These are phyloP conservation scores for Phytopythium kandeliae DNA, from an alignment of 352 stramenopile species.

Conservation along the genomic window DNA sequence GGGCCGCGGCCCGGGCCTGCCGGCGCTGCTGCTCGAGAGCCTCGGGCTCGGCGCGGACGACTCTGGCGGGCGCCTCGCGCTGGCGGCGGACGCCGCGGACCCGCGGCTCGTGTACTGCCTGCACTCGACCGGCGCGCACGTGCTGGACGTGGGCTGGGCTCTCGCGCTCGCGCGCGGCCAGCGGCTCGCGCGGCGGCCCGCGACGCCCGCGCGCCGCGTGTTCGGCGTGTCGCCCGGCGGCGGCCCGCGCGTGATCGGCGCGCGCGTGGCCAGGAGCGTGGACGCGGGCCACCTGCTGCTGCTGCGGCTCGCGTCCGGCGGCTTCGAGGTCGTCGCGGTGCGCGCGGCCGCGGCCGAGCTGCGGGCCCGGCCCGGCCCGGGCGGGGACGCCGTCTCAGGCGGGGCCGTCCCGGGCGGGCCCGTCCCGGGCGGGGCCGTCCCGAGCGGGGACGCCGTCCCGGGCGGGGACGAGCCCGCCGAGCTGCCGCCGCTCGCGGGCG, in stretches of 20 bases:
- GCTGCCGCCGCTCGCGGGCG: slow-evolving; percentile 46
- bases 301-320: slow-evolving; percentile 60
- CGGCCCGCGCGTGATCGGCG: slow-evolving; percentile 47
- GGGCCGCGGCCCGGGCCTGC: slow-evolving; percentile 19
- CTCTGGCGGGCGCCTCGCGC: slow-evolving; percentile 50
- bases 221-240: slow-evolving; percentile 59
- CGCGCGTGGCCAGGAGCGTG: slow-evolving; percentile 66
- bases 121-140: slow-evolving; percentile 72
- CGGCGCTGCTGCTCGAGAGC: slow-evolving; percentile 63
- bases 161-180: slow-evolving; percentile 50
- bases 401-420: too few species aligned
- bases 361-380: too few species aligned
- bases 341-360: slow-evolving; percentile 66
- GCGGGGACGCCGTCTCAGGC: too few species aligned
- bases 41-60: slow-evolving; percentile 69
- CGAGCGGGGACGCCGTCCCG: too few species aligned
- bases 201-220: slow-evolving; percentile 67
- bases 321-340: slow-evolving; percentile 78
- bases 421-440: too few species aligned
- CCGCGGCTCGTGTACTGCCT: slow-evolving; percentile 64
- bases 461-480: too few species aligned
- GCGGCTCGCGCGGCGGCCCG: slow-evolving; percentile 49
- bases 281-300: slow-evolving; percentile 72
- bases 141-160: slow-evolving; percentile 74
- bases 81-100: slow-evolving; percentile 45